These are phyloP conservation scores for Mucor piriformis DNA, from an alignment of 371 early-diverging fungal species.

Conservation along the genomic window DNA sequence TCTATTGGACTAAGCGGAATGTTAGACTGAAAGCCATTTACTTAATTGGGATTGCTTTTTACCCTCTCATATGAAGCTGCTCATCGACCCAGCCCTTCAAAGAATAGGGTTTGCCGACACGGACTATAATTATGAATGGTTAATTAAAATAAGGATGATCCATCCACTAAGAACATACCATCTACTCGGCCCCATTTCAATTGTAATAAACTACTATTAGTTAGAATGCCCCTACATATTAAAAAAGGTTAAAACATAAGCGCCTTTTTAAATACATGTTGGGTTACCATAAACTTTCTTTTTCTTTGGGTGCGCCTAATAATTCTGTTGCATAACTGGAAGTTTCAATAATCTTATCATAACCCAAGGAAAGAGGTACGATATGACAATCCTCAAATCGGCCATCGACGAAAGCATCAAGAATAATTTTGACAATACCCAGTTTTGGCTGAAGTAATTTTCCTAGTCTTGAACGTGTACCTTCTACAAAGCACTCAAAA, in stretches of 20 bases:
- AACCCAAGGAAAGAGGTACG: constrained; percentile 86
- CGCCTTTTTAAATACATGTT: neutral
- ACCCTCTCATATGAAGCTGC: constrained; percentile 57
- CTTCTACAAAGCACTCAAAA: constrained; percentile 87
- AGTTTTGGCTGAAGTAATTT: constrained; percentile 83
- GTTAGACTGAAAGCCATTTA: neutral
- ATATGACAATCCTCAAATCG: constrained; percentile 72
- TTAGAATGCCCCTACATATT: constrained; percentile 51
- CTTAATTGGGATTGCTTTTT: constrained; percentile 4
- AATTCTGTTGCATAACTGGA: constrained; percentile 74
- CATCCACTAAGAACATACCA: constrained; percentile 30
- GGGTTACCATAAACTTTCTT: constrained; percentile 72
- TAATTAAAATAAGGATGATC: neutral
- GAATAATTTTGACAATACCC: constrained; percentile 80
- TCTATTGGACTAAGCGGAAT: constrained; percentile 30
- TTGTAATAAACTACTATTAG: constrained; percentile 61
- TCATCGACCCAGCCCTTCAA: constrained; percentile 69
- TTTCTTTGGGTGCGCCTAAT: constrained; percentile 82
- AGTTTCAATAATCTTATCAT: constrained; percentile 89
- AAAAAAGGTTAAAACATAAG: neutral
- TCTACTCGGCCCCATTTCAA: constrained; percentile 81
- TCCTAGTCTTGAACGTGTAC: constrained; percentile 80
- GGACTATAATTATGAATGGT: constrained; percentile 51
- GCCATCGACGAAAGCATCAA: constrained; percentile 71
- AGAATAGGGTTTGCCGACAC: constrained; percentile 81